Conservation (phyloP, 1,284 basidiomycete genomes). For the Singerocomus inundabilis region DNA sequence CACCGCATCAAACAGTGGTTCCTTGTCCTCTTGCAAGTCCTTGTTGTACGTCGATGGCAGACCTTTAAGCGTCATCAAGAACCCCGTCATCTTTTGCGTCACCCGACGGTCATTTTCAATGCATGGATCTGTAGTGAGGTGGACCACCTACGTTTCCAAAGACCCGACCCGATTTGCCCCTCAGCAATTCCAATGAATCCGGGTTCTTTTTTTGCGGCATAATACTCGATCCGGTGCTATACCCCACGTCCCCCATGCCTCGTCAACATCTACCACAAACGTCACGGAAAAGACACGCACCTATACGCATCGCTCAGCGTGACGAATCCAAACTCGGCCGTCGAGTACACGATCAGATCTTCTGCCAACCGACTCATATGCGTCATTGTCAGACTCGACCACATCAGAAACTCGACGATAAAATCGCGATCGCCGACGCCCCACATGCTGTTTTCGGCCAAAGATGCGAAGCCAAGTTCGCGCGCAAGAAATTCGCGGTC, state of each 20-base stretch:
- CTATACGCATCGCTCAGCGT: conserved; percentile 95
- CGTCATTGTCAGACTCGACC: conserved; percentile 89
- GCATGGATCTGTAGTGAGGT: background rate
- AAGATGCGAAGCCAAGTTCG: conserved; percentile 81
- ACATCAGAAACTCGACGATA: conserved; percentile 96
- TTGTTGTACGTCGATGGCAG: conserved; percentile 99
- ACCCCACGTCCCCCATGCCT: background rate
- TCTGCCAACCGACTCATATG: conserved; percentile 95
- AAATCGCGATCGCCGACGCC: conserved; percentile 97
- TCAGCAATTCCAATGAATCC: conserved; percentile 91
- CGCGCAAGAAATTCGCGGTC: conserved; percentile 86
- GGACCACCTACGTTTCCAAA: conserved; percentile 76
- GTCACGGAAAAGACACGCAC: conserved; percentile 39
- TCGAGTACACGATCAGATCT: conserved; percentile 95
- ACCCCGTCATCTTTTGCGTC: conserved; percentile 82
- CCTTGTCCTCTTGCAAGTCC: conserved; percentile 98
- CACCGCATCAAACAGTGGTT: conserved; percentile 93
- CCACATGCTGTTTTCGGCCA: conserved; percentile 93
- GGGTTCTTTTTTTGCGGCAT: conserved; percentile 99
- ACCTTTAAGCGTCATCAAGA: conserved; percentile 97
- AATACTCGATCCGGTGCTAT: conserved; percentile 94
- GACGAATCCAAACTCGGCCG: conserved; percentile 95
- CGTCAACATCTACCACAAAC: conserved; percentile 2
- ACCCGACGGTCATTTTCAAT: background rate
- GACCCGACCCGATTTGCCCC: conserved; percentile 92